These are phyloP conservation scores for Boechera stricta DNA, from an alignment of 345 rosid species.

Conservation along the genomic window DNA sequence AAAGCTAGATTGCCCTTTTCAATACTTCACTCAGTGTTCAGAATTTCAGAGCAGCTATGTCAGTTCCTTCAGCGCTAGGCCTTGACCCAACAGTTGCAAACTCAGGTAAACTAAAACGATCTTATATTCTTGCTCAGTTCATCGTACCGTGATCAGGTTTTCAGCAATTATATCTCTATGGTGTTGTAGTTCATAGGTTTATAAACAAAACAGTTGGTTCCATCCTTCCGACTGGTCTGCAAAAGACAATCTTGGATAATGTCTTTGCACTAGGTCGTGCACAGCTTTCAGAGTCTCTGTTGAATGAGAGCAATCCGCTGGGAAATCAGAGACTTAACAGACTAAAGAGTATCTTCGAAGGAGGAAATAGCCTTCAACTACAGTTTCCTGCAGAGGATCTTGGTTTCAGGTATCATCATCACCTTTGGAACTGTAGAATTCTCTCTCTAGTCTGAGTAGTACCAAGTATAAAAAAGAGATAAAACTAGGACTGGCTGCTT, in stretches of 20 bases:
- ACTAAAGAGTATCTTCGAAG: slow-evolving; percentile 73
- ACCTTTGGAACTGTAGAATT: slow-evolving; percentile 12
- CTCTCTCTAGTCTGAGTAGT: slow-evolving; percentile 1
- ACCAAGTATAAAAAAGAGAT: neutral
- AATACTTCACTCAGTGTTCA: slow-evolving; percentile 85
- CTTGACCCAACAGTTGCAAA: slow-evolving; percentile 81
- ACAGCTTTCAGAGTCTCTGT: slow-evolving; percentile 75
- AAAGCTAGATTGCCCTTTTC: slow-evolving; percentile 70
- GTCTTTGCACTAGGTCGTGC: slow-evolving; percentile 84
- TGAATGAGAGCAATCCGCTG: slow-evolving; percentile 79
- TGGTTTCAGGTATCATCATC: slow-evolving; percentile 76
- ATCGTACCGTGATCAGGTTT: slow-evolving; percentile 23
- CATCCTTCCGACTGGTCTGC: slow-evolving; percentile 73
- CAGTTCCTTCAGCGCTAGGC: slow-evolving; percentile 88
- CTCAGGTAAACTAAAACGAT: slow-evolving; percentile 57
- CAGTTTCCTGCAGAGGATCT: slow-evolving; percentile 99
- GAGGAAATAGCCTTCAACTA: slow-evolving; percentile 92
- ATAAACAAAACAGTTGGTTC: slow-evolving; percentile 61
- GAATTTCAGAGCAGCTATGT: slow-evolving; percentile 92
- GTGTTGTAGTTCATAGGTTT: slow-evolving; percentile 66
- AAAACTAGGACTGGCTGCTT: slow-evolving; percentile 17
- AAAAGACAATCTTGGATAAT: slow-evolving; percentile 73
- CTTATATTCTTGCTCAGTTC: slow-evolving; percentile 26
- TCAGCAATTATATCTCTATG: slow-evolving; percentile 28
- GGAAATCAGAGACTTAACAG: slow-evolving; percentile 77